Base-by-base conservation (phyloP, 768 basidiomycete genomes). In the Tephrocybe sp. region DNA sequence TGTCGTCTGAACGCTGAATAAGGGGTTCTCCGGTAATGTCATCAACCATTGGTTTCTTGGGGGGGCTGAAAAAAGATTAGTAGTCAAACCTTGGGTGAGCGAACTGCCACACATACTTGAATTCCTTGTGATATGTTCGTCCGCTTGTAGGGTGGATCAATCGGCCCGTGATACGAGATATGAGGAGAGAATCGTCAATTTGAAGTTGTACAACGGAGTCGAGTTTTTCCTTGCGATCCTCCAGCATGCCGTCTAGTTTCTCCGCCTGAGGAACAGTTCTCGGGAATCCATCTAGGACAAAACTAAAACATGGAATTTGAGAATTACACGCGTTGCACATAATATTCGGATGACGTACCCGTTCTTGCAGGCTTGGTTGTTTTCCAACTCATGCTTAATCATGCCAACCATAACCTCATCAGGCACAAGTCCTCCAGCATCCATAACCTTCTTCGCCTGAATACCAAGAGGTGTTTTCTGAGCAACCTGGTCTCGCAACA, bases 211-310 rank as follows among this genome's bases (percentile, higher is more conserved):
- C 83, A 53, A 92, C 94, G n/a, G 81, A 85, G 72, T 98, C 85
- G 45, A 99, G 80, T 64, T 87, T 88, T 73, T 98, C 93, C 60
- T 88, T 85, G 63, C 89, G 85, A 4, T 65, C 69, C 12, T 77
- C 66, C 39, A 99, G 83, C 97, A 99, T 98, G 53, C 76, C 72
- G 64, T 96, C 96, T 48, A 99, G 85, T 71, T 97, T 98, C 71
- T 95, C 82, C 2, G 97, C 97, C 63, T 99, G 97, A 9, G 89
- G 85, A 32, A 98, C 92, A 4, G 96, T 98, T 38, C 97, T 87
- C 36, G 97, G 97, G 83, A 99, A 99, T n/a, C 97, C 97, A 63
- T 99, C 97, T 45, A 99, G 78, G 51, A 99, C 97, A 70, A 99
- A 99, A 33, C 96, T 98, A 59, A 13, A 40, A 17, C 36, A 35